Base-by-base conservation (phyloP, 2,329 filamentous ascomycete genomes). In the Fusarium globosum region DNA sequence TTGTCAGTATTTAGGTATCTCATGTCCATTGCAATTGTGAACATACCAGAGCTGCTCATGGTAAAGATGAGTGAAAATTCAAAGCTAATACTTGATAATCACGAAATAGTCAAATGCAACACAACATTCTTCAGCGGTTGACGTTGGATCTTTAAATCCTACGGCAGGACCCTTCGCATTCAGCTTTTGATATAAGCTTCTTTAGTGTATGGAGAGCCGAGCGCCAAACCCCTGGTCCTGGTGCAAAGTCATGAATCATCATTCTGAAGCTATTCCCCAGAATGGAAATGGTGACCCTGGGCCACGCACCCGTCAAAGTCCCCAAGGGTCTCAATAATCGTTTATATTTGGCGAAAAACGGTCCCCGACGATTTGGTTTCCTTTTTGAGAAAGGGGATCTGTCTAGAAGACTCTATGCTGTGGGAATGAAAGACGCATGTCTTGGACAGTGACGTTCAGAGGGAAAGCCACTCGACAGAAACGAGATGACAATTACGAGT, bases 211-310 rank as follows among this genome's bases (percentile, higher is more conserved):
- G 21, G 30, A 30, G 39, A 49, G 42, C 21, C 28, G 23, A 60
- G 60, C 49, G 48, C 14, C 42, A 46, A 45, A 61, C 61, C 52
- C 51, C 65, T 68, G 64, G 36, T 46, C 18, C 30, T 49, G 39
- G 21, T 20, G 20, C n/a, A 38, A 51, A 66, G 62, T 69, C 73
- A 77, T 76, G 72, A 77, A 76, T 77, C 75, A 77, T 77, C 72
- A 49, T 39, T 71, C 36, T 49, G 21, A 16, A 9, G 18, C 42
- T 26, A 26, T 21, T 42, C 41, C 52, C 35, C 20, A 53, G 43
- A 41, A 61, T 43, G 12, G 61, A 60, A 35, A 53, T 48, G 38
- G 56, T 35, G 52, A 45, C 46, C 65, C 53, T 26, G 45, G 28
- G 23, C 36, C 46, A 33, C 21, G 41, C 41, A 33, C 42, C 56